These are phyloP conservation scores for Darksidea phi DNA, from an alignment of 495 filamentous ascomycete species.

Conservation along the genomic window DNA sequence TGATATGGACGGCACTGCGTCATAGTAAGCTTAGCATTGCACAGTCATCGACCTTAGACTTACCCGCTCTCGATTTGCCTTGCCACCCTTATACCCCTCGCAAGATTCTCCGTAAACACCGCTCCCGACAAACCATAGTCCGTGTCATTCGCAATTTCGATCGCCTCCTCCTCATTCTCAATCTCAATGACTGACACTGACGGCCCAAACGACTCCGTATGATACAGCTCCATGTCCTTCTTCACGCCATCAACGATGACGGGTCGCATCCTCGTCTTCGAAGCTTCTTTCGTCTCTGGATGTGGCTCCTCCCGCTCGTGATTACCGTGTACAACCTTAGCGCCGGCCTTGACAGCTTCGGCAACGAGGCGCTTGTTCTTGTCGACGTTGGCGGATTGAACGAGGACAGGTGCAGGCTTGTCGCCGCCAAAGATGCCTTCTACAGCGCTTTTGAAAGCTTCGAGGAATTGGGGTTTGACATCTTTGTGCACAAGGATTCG, in stretches of 20 bases:
- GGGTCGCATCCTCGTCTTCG: conserved; percentile 63
- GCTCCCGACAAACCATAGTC: conserved; percentile 46
- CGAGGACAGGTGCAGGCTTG: conserved; percentile 56
- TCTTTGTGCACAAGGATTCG: conserved; percentile 76
- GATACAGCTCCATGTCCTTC: conserved; percentile 79
- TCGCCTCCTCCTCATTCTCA: conserved; percentile 43
- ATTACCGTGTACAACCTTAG: conserved; percentile 62
- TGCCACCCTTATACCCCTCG: conserved; percentile 43
- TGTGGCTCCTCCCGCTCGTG: conserved; percentile 42
- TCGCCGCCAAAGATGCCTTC: conserved; percentile 35
- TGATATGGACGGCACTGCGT: conserved; percentile 70
- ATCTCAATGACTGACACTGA: conserved; percentile 62
- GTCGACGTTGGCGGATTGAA: conserved; percentile 58
- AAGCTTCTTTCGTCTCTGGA: conserved; percentile 45
- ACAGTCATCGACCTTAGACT: conserved; percentile 20
- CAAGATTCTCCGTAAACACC: conserved; percentile 45
- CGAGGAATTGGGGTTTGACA: conserved; percentile 64
- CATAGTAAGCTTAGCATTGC: conserved; percentile 6
- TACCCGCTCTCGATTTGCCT: conserved; percentile 44
- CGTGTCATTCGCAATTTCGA: conserved; percentile 46
- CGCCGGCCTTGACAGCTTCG: conserved; percentile 69
- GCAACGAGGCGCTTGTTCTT: conserved; percentile 59
- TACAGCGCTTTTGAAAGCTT: conserved; percentile 51
- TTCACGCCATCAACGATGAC: conserved; percentile 68
- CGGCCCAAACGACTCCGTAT: conserved; percentile 80